Percentiles rank a stretch among this genome's conserved stretches.
Conservation (phyloP, 352 stramenopile species). For the Phytopythium mirpurense region DNA sequence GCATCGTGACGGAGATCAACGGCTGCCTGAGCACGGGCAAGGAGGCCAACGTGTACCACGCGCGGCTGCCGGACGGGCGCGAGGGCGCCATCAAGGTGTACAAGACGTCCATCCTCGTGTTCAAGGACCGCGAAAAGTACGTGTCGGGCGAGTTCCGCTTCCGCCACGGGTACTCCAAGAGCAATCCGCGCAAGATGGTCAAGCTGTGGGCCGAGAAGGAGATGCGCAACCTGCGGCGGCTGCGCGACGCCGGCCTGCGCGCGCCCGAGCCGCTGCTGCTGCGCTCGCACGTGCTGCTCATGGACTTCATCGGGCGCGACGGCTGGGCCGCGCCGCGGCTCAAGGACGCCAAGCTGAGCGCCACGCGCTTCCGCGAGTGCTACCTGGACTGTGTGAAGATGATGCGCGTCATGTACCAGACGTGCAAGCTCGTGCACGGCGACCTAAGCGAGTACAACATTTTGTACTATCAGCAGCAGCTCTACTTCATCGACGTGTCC, state of each 20-base stretch:
- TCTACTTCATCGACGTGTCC: slow-evolving; percentile 99
- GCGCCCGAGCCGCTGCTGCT: slow-evolving; percentile 92
- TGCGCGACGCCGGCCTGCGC: slow-evolving; percentile 88
- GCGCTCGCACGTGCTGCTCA: slow-evolving; percentile 97
- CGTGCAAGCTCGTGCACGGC: slow-evolving; percentile 96
- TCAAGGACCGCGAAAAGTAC: slow-evolving; percentile 99
- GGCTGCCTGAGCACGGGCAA: slow-evolving; percentile 99
- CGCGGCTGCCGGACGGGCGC: slow-evolving; percentile 54
- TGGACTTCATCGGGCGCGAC: slow-evolving; percentile 97
- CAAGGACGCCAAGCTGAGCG: slow-evolving; percentile 92
- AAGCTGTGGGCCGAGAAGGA: slow-evolving; percentile 99
- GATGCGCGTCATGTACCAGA: slow-evolving; percentile 96
- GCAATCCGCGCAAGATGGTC: slow-evolving; percentile 99
- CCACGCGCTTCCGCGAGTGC: slow-evolving; percentile 89
- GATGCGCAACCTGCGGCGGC: slow-evolving; percentile 96
- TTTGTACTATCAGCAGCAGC: slow-evolving; percentile 95
- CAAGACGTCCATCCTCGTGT: slow-evolving; percentile 96
- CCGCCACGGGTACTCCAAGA: slow-evolving; percentile 94
- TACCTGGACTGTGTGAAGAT: slow-evolving; percentile 95
- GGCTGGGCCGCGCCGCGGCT: slow-evolving; percentile 94
- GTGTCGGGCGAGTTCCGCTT: slow-evolving; percentile 98
- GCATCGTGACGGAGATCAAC: slow-evolving; percentile 96
- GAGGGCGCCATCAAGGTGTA: slow-evolving; percentile 87
- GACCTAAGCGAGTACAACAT: slow-evolving; percentile 99
- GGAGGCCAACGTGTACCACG: slow-evolving; percentile 99